These are phyloP conservation scores for Aegilops umbellulata DNA, from an alignment of 176 grass and related monocot genomes.

Conservation along the genomic window DNA sequence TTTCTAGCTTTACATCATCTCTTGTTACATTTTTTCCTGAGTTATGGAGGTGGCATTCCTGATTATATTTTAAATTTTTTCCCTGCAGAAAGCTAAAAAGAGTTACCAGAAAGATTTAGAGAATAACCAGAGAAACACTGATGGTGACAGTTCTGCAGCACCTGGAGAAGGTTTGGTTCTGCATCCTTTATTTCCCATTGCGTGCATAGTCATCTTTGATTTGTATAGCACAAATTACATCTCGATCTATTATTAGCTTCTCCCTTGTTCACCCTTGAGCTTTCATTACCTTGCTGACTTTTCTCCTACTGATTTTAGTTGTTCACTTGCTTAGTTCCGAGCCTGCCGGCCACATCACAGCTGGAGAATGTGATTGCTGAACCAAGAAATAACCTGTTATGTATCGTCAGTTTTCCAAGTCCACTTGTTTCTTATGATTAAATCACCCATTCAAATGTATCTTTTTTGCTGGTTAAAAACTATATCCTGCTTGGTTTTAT, in stretches of 20 bases:
- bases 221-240: background rate
- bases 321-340: background rate
- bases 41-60: background rate
- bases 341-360: background rate
- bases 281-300: background rate
- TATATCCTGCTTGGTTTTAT: background rate
- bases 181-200: background rate
- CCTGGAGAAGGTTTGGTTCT: conserved; percentile 67
- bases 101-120: conserved; percentile 92
- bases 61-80: background rate
- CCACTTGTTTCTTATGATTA: conserved; percentile 3
- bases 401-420: background rate
- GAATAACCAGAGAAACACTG: conserved; percentile 51
- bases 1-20: too few relatives aligned
- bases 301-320: background rate
- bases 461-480: background rate
- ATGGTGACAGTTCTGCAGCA: conserved; percentile 44
- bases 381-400: background rate
- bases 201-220: background rate
- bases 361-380: background rate
- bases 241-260: background rate
- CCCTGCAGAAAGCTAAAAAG: conserved; percentile 76
- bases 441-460: background rate
- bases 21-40: background rate
- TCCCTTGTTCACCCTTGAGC: background rate